Conservation (phyloP, 441 rosid species). For the Gossypium aridum region DNA sequence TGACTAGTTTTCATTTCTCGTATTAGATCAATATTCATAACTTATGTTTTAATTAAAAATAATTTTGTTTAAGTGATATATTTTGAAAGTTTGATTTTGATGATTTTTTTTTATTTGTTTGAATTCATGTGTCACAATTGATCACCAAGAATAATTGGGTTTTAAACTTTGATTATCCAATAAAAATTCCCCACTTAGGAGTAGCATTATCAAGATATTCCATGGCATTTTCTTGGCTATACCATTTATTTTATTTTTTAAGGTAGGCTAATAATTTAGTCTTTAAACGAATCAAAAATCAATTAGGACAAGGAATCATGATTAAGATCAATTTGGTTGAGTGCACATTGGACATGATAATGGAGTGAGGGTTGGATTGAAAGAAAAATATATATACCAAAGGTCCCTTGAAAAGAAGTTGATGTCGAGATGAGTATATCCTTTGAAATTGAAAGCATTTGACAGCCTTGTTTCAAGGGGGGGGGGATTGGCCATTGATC, state of each 20-base stretch:
- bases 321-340: conserved; percentile 25
- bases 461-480: conserved; percentile 28
- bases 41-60: no score
- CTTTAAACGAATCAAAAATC: conserved; percentile 17
- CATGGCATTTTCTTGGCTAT: conserved; percentile 7
- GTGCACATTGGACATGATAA: conserved; percentile 25
- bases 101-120: not conserved
- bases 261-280: conserved; percentile 27
- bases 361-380: conserved; percentile 22
- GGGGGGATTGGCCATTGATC: conserved; percentile 25
- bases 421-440: conserved; percentile 40
- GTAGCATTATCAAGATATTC: conserved; percentile 21
- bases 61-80: no score
- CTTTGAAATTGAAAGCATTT: conserved; percentile 31
- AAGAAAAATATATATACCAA: conserved; percentile 20
- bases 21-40: no score
- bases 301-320: conserved; percentile 25
- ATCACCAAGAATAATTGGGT: conserved; percentile 17
- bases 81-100: no score
- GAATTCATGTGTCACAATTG: not conserved
- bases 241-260: conserved; percentile 13
- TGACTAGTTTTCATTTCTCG: no score
- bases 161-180: conserved; percentile 18
- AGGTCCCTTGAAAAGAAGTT: conserved; percentile 22
- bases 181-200: conserved; percentile 25